Base-by-base conservation (phyloP, 495 filamentous ascomycete genomes). In the Hypomontagnella monticulosa region DNA sequence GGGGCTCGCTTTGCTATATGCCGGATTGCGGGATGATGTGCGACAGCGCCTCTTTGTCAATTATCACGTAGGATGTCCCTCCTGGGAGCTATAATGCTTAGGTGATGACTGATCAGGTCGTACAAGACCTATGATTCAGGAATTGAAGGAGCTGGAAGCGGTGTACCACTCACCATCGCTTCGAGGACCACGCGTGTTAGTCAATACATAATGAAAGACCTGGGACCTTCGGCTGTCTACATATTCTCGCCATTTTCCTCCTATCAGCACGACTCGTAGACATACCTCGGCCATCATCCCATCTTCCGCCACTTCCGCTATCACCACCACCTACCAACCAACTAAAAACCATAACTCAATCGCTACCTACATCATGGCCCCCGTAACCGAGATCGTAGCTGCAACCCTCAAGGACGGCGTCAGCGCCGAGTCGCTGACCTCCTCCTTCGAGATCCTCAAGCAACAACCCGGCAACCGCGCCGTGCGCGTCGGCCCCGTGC, bases 341-440 rank as follows among this genome's bases (percentile, higher is more conserved):
- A 33, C 32, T 34, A 34, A 15, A 46, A 40, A 36, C 34, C 11
- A 40, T 9, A 27, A 10, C 32, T 49, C 36, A 41, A 48, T 12
- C 33, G 15, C 18, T 11, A 46, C 47, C 9, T 2, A 49, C 59
- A 63, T 10, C 20, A 67, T 67, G 64, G 64, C 64, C 7, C 64
- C 64, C 47, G 48, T 67, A 34, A 67, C 64, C 16, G 40, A 53
- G 37, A 38, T 58, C 52, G 36, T 67, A 46, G 11, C 48, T 33
- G 36, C 53, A 3, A 49, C 20, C 41, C 40, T 56, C 57, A 58
- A 56, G 15, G 20, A 57, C 16, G 46, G 34, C 41, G 11, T 27
- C 18, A 15, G 18, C 53, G n/a, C 48, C 9, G 52, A 48, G 0
- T 2, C 58, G 10, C 32, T 67, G 33, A 11, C 57, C 46, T 11